Evolutionary conservation across 805 yeast species (phyloP).

Genomic region (Candida tibetensis): DNA sequence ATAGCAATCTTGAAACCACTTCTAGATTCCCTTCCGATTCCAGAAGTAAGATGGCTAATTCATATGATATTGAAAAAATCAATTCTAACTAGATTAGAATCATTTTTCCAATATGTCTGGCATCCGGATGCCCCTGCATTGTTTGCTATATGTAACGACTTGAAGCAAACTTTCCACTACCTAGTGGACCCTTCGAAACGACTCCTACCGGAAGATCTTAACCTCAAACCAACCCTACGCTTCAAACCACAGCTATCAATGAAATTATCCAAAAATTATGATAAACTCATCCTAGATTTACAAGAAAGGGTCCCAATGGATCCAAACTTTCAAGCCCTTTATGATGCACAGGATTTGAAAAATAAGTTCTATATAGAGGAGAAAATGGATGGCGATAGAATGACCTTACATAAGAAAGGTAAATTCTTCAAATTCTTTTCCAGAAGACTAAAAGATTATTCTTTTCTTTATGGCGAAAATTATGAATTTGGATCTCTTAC

Average conservation of each 20-base stretch:
- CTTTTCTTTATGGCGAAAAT: slow-evolving; percentile 62
- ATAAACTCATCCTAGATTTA: slow-evolving; percentile 47
- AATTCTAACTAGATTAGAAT: slow-evolving; percentile 62
- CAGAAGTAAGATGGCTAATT: slow-evolving; percentile 67
- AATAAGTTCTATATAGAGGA: slow-evolving; percentile 71
- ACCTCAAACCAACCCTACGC: slow-evolving; percentile 47
- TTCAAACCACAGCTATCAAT: slow-evolving; percentile 78
- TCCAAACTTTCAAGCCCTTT: slow-evolving; percentile 15
- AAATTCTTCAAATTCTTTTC: slow-evolving; percentile 55
- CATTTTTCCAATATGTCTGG: slow-evolving; percentile 57
- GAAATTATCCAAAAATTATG: slow-evolving; percentile 50
- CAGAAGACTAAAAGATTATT: slow-evolving; percentile 70
- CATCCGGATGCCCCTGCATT: slow-evolving; percentile 76
- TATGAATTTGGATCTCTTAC: slow-evolving; percentile 53
- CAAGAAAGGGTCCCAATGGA: slow-evolving; percentile 26
- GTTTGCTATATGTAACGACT: slow-evolving; percentile 60
- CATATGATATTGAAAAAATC: slow-evolving; percentile 60
- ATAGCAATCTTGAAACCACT: slow-evolving; percentile 47
- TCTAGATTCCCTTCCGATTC: slow-evolving; percentile 50
- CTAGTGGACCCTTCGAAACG: slow-evolving; percentile 49
- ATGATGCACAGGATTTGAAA: slow-evolving; percentile 13
- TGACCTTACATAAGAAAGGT: slow-evolving; percentile 66
- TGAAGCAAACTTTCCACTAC: slow-evolving; percentile 55
- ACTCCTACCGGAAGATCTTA: slow-evolving; percentile 39
- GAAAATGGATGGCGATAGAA: slow-evolving; percentile 91